A percentile compares a stretch with the other conserved stretches of the same genome.
Conservation (phyloP, 345 rosid species). For the Eucalyptus tenuipes region DNA sequence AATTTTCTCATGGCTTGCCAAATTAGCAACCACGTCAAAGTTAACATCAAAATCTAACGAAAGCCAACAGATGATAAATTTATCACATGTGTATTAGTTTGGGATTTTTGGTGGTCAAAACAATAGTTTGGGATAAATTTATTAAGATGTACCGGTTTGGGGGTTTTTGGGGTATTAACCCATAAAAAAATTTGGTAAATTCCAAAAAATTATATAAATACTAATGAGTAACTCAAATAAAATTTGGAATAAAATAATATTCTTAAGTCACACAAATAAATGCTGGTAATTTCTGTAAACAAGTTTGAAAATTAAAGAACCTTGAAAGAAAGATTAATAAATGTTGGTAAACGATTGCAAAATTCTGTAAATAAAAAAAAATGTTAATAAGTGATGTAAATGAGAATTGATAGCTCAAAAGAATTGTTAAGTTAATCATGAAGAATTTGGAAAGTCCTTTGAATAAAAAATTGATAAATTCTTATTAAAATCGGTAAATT, state of each 20-base stretch:
- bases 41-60: too few relatives aligned
- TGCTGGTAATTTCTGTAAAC: neutral
- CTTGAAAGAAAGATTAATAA: neutral
- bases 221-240: neutral
- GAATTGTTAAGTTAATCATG: neutral
- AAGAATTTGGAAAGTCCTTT: neutral
- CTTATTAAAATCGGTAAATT: neutral
- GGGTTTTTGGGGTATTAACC: fast-evolving
- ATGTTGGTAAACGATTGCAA: neutral
- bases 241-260: neutral
- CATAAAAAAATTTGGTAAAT: neutral
- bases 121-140: too few relatives aligned
- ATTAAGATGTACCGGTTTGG: fast-evolving
- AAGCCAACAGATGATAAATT: too few relatives aligned
- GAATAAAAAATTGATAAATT: neutral
- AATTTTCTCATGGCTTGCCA: too few relatives aligned
- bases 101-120: too few relatives aligned
- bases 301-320: neutral
- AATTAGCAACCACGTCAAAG: too few relatives aligned
- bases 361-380: neutral
- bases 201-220: neutral
- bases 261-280: neutral
- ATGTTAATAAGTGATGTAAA: neutral
- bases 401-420: neutral
- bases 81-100: too few relatives aligned